phyloP scores from a whole-genome alignment of 2,329 filamentous ascomycete species.

The Alternaria infectoria region DNA sequence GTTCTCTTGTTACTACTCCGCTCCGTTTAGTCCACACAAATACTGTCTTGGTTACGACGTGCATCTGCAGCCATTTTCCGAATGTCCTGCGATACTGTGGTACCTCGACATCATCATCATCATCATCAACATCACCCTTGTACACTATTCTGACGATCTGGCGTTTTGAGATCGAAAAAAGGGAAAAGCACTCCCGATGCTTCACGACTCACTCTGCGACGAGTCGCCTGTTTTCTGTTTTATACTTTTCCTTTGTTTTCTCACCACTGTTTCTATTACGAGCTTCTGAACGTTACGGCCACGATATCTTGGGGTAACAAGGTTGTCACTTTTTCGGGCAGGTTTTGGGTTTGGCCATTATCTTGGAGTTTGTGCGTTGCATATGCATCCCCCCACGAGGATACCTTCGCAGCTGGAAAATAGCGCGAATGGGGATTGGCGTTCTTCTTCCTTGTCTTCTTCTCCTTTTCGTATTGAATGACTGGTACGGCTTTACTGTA shows the following conservation, averaged over 20 bases:
- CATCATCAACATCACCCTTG: slow-evolving; percentile 15
- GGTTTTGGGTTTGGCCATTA: slow-evolving; percentile 4
- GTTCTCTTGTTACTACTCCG: neutral
- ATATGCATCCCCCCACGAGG: slow-evolving; percentile 34
- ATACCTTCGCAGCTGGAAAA: slow-evolving; percentile 39
- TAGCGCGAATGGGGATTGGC: slow-evolving; percentile 39
- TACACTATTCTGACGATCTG: slow-evolving; percentile 9
- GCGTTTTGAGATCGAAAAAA: slow-evolving; percentile 20
- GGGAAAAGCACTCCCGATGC: slow-evolving; percentile 19
- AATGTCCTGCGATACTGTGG: slow-evolving; percentile 14
- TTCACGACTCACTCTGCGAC: slow-evolving; percentile 12
- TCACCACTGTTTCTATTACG: slow-evolving; percentile 11
- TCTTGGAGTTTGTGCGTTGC: slow-evolving; percentile 32
- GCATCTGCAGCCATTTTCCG: slow-evolving; percentile 16
- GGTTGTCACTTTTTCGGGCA: slow-evolving; percentile 3
- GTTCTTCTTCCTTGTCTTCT: slow-evolving; percentile 22
- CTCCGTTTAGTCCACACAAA: slow-evolving; percentile 1
- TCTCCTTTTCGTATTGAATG: slow-evolving; percentile 15
- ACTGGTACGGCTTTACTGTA: slow-evolving; percentile 10
- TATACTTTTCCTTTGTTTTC: slow-evolving; percentile 16
- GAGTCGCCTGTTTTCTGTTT: slow-evolving; percentile 8
- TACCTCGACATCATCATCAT: slow-evolving; percentile 8
- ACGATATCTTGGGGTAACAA: slow-evolving; percentile 10
- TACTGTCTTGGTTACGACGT: slow-evolving; percentile 13
- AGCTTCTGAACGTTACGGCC: slow-evolving; percentile 20